Evolutionary conservation across 2,329 filamentous ascomycete genomes (phyloP), one percentile per base, ranked within the genome.

Genomic region (Monosporascus sp.): DNA sequence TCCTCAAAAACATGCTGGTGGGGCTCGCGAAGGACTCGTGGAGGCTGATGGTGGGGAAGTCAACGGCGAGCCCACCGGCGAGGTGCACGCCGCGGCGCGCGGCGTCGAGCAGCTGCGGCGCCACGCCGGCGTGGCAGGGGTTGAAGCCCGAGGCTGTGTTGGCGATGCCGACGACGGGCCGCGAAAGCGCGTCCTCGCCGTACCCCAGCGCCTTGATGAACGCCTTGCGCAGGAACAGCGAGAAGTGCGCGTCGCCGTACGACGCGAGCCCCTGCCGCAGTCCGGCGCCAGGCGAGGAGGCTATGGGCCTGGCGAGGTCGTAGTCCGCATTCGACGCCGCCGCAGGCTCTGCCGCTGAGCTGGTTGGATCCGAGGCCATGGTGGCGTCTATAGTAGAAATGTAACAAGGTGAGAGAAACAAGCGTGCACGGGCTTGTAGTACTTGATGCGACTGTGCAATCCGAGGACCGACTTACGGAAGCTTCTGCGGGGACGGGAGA

Each of bases 131-230:
- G 60, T 90, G 86, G 64, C 87, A 90, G 1, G 86, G 85, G 64
- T 90, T 90, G 73, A 89, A 87, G 55, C 80, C 78, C 0, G 85
- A 89, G 61, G 81, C 83, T 0, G 87, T 90, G 68, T 90, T 88
- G 66, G 88, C 81, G 54, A 90, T 84, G 48, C 86, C 86, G n/a
- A 90, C 75, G 51, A 90, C 87, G 2, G 87, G 86, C 2, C 85
- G 72, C 0, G 83, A 83, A 0, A 90, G 78, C 0, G 86, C 83
- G 61, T 88, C 85, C 58, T 90, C 86, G 53, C 81, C 83, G 66
- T 89, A 90, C 0, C 87, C 87, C 1, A 89, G 74, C 0, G 86
- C 85, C 67, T 90, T 90, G 72, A 90, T 89, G 68, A 90, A 90
- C 24, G 85, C 86, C 62, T 90, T 90, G 36, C 87, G 79, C 0